A percentile compares a stretch with the other conserved stretches of the same genome.
phyloP scores from a whole-genome alignment of 2,329 filamentous ascomycete genomes.

The Aspergillus hiratsukae region DNA sequence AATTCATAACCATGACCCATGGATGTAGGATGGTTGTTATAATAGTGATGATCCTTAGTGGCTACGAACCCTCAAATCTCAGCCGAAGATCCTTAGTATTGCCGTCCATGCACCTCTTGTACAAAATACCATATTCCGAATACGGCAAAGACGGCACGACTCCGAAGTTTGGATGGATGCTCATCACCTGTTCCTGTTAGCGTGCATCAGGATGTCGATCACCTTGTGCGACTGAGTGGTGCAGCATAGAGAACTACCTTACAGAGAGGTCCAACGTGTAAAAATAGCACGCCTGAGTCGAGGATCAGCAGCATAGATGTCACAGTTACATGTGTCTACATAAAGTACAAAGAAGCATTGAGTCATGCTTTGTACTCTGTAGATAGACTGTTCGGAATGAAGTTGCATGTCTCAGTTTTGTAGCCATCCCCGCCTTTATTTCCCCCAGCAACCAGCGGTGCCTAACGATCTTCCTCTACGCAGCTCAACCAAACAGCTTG shows the following conservation, averaged over 20 bases:
- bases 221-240: neutral
- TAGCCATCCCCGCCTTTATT: neutral
- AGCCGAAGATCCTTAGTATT: neutral
- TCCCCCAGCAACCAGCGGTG: too few species aligned
- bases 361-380: neutral
- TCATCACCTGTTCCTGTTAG: neutral
- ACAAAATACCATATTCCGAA: too few species aligned
- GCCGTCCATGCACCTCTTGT: neutral
- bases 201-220: neutral
- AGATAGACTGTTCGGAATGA: neutral
- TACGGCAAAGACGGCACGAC: neutral
- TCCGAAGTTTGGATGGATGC: neutral
- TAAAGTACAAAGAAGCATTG: neutral
- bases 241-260: neutral
- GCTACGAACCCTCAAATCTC: neutral
- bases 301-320: neutral
- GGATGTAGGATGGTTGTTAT: neutral
- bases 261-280: too few species aligned
- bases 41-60: neutral
- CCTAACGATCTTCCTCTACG: neutral
- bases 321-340: neutral
- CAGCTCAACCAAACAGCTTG: neutral
- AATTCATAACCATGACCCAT: neutral
- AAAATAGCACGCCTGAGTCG: neutral
- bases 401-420: neutral